Evolutionary conservation across 345 rosid species (phyloP), one percentile per base, ranked within the genome.

Genomic region (Populus tremula): DNA sequence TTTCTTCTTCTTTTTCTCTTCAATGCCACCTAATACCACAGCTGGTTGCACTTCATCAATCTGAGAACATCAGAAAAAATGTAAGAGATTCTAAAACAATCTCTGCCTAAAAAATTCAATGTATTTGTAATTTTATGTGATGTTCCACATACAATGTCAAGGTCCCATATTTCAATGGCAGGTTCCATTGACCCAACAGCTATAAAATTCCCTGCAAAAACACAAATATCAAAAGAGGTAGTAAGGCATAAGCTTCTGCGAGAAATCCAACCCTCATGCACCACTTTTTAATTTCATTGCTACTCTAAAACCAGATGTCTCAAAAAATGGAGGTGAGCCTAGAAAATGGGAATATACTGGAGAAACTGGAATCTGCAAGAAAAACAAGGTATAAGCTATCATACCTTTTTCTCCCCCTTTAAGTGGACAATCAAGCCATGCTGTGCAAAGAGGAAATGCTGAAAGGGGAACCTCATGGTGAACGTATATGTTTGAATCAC

Each of bases 101-200:
- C 67, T 63, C 47, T 75, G 27, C 13, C 61, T 59, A 31, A 50
- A 69, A 18, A 68, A 73, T 63, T 69, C 25, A n/a, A 71, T 36
- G 6, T 82, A 43, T 27, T 23, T 65, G 67, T 20, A 25, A 21
- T n/a, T 64, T 36, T 10, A 65, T 29, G 23, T 67, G 38, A 68
- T 47, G 36, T 54, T 67, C 47, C 71, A 87, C 96, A 67, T 91
- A 92, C 98, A 85, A 87, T 82, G 82, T 96, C 97, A 79, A 96
- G 95, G 81, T 96, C 97, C 98, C 98, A 93, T 87, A 96, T 91
- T 76, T 96, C 98, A 50, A 92, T 93, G 12, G 94, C 79, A 14
- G 97, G 94, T 6, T 86, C 99, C 94, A 90, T 90, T 76, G 94
- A 92, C 78, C 99, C 98, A 83, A 96, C 86, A 73, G 99, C 97